Percentiles rank a stretch among this genome's conserved stretches.
These are phyloP conservation scores for Cydonia oblonga DNA, from an alignment of 331 rosid species.

Conservation along the genomic window DNA sequence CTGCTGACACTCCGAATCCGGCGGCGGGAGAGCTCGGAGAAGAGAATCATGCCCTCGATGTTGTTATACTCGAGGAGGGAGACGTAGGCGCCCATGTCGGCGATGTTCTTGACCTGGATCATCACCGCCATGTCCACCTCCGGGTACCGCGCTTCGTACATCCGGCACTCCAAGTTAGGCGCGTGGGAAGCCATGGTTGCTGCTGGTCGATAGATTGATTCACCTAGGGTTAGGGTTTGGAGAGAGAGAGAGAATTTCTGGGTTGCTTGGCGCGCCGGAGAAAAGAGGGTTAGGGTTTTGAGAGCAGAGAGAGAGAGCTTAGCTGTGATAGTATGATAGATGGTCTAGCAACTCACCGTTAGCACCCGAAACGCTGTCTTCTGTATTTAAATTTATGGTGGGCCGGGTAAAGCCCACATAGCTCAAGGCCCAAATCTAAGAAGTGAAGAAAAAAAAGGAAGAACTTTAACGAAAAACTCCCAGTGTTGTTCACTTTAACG, in stretches of 20 bases:
- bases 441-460: not conserved
- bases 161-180: conserved; percentile 81
- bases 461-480: no score
- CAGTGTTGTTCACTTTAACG: no score
- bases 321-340: not conserved
- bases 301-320: not conserved
- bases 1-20: conserved; percentile 93
- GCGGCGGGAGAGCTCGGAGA: conserved; percentile 95
- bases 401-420: not conserved
- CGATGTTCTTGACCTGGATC: conserved; percentile 96
- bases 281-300: conserved; percentile 7
- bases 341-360: not conserved
- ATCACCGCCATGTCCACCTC: conserved; percentile 98
- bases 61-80: conserved; percentile 89
- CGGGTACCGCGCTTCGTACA: conserved; percentile 88
- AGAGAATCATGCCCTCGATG: conserved; percentile 92
- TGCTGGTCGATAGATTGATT: not conserved
- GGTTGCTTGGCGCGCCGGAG: not conserved
- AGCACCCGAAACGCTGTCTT: not conserved
- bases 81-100: conserved; percentile 95
- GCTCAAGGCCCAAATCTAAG: not conserved
- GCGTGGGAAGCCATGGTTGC: conserved; percentile 39
- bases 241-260: not conserved
- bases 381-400: not conserved
- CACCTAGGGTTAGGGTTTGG: not conserved